Conservation (phyloP, 306 rosid species). For the Cicer chorassanicum region DNA sequence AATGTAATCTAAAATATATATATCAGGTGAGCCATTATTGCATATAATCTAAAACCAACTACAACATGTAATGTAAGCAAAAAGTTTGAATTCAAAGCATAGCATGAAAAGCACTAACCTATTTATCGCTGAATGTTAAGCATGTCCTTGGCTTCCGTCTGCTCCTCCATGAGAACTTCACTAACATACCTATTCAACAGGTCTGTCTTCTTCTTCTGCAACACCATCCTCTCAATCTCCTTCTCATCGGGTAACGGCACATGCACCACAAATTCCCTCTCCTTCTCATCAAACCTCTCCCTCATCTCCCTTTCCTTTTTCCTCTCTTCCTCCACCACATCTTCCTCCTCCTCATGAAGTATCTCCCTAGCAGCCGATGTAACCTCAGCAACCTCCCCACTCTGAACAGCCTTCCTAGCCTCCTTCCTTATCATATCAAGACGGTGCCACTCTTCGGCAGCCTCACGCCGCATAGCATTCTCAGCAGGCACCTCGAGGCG, state of each 20-base stretch:
- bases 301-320: constrained; percentile 54
- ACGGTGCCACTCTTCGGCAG: constrained; percentile 74
- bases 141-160: constrained; percentile 72
- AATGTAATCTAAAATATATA: no score
- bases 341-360: constrained; percentile 76
- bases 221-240: constrained; percentile 93
- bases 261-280: constrained; percentile 79
- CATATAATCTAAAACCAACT: constrained; percentile 7
- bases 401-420: constrained; percentile 81
- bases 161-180: constrained; percentile 76
- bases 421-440: constrained; percentile 78
- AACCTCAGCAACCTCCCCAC: constrained; percentile 67
- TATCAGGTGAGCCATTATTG: background rate
- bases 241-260: constrained; percentile 88
- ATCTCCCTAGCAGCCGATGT: background rate
- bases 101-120: background rate
- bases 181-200: constrained; percentile 72
- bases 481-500: constrained; percentile 73
- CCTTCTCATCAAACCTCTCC: constrained; percentile 51
- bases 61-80: background rate
- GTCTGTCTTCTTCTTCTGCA: constrained; percentile 93
- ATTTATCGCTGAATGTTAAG: constrained; percentile 68
- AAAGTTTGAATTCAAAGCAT: background rate
- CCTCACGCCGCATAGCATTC: constrained; percentile 64
- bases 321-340: constrained; percentile 78